Base-by-base conservation (phyloP, 2,329 filamentous ascomycete species). In the Fusarium subtropicale region DNA sequence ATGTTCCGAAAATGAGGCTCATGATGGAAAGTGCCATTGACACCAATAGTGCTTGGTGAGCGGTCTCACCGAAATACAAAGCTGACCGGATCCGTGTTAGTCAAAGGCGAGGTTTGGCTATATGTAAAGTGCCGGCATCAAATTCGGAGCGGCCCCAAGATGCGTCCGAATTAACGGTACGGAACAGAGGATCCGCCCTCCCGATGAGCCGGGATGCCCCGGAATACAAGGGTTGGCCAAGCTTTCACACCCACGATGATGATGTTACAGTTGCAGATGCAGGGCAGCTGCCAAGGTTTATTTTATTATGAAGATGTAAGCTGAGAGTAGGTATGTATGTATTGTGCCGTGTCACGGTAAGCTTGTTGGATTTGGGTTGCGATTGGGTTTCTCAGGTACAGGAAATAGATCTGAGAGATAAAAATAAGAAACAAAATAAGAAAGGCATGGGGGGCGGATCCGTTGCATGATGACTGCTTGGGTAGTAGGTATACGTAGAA, bases 171-270 rank as follows among this genome's bases (percentile, higher is more conserved):
- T 52, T 33, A 44, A 68, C 54, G 66, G 62, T 52, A 59, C 66
- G 66, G 66, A 65, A 70, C 44, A 41, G 16, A 56, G 57, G 45
- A 63, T 56, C 66, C 66, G 67, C 52, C 52, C 36, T 41, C 42
- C 66, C 62, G 66, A n/a, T 50, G 26, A 36, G 20, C 64, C 63
- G 64, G 68, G 67, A 64, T 71, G 58, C 67, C 63, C 67, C 66
- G 66, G 66, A 64, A 50, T 52, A 65, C 20, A 59, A 22, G 42
- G 46, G 26, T 18, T 12, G 54, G 42, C 42, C 36, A 65, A 60
- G 48, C 55, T 47, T 60, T 60, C 16, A 41, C 34, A 41, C 47
- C 57, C 57, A 34, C 38, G 33, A 51, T 39, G 46, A 26, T 50
- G 46, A 50, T 33, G 46, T 50, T 50, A 16, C 45, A 62, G 45